Percentiles rank a stretch among this genome's conserved stretches.
Evolutionary conservation across 1,139 yeast genomes (phyloP).

Genomic region (Zygoascus meyerae): DNA sequence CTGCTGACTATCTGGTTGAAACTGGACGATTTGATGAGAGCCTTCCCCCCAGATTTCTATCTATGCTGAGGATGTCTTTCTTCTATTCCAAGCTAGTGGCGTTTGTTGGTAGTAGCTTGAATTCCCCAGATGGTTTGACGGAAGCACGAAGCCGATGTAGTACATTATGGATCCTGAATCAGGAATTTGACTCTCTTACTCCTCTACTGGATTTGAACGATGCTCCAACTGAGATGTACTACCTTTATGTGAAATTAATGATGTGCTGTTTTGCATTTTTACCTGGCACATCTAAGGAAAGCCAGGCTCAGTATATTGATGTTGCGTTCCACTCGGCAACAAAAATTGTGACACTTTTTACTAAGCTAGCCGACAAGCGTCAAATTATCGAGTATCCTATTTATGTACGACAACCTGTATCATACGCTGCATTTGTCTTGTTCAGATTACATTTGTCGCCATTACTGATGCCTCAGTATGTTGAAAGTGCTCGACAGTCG

Average conservation of each 20-base stretch:
- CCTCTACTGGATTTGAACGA: conserved; percentile 53
- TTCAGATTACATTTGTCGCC: conserved; percentile 82
- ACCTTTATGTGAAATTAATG: conserved; percentile 70
- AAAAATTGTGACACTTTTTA: conserved; percentile 69
- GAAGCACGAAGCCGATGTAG: conserved; percentile 82
- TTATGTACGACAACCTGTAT: conserved; percentile 76
- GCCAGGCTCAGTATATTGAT: conserved; percentile 78
- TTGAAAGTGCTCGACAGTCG: conserved; percentile 86
- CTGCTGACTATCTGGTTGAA: conserved; percentile 78
- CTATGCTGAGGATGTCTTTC: conserved; percentile 65
- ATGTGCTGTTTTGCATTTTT: conserved; percentile 85
- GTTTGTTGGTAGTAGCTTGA: conserved; percentile 85
- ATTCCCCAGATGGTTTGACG: conserved; percentile 83
- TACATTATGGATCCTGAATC: conserved; percentile 64
- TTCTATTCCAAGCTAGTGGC: conserved; percentile 81
- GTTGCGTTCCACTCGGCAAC: conserved; percentile 80
- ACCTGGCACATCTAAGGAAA: conserved; percentile 86
- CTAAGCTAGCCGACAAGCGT: conserved; percentile 60
- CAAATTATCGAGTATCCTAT: conserved; percentile 81
- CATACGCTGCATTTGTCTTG: conserved; percentile 71
- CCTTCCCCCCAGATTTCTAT: conserved; percentile 65
- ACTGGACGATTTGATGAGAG: conserved; percentile 64
- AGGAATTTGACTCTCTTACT: conserved; percentile 68
- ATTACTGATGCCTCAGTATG: conserved; percentile 64
- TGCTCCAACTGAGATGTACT: conserved; percentile 69